Percentiles rank a stretch among this genome's conserved stretches.
phyloP scores from a whole-genome alignment of 106 monocot genomes.

The Allium fistulosum region DNA sequence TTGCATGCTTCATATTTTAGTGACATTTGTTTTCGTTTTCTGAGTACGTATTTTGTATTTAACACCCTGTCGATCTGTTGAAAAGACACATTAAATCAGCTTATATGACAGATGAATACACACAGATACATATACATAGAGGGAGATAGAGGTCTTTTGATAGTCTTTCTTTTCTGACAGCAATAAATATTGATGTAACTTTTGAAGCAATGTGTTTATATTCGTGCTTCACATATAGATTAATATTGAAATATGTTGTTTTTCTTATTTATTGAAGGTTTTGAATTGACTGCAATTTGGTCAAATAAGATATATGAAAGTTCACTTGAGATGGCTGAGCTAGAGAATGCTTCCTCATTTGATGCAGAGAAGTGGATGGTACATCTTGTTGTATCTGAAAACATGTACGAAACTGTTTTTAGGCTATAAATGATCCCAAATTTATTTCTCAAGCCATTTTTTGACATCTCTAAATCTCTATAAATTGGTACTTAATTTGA shows the following conservation, averaged over 20 bases:
- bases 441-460: background rate
- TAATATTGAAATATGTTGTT: background rate
- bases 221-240: background rate
- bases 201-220: background rate
- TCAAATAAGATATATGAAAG: constrained; percentile 40
- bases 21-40: no score
- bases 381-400: constrained; percentile 44
- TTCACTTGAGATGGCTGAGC: constrained; percentile 89
- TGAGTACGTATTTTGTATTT: no score
- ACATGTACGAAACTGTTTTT: constrained; percentile 44
- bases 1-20: no score
- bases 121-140: no score
- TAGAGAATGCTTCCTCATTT: constrained; percentile 90
- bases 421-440: background rate
- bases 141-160: background rate
- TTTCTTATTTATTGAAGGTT: constrained; percentile 42
- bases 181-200: background rate
- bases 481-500: background rate
- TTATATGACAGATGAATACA: no score
- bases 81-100: no score
- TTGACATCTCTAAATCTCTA: background rate
- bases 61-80: no score
- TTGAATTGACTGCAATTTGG: constrained; percentile 77
- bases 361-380: constrained; percentile 87
- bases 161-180: background rate